Percentiles rank a stretch among this genome's conserved stretches.
These are phyloP conservation scores for Curvularia eragrostidis DNA, from an alignment of 2,329 filamentous ascomycete genomes.

Conservation along the genomic window DNA sequence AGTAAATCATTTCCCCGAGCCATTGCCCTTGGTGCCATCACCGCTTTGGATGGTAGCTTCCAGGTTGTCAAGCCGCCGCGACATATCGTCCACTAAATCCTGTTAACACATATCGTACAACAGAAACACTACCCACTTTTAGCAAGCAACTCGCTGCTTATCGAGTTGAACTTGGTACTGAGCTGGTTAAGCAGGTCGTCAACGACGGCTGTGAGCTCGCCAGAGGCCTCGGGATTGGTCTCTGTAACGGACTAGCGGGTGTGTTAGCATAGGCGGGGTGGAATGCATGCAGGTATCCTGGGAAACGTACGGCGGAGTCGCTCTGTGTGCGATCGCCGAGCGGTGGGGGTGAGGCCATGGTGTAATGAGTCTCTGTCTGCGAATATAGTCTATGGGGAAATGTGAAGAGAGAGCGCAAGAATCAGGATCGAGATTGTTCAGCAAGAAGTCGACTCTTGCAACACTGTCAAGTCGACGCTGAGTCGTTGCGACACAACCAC, in stretches of 20 bases:
- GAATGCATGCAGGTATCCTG: constrained; percentile 2
- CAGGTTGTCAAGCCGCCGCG: constrained; percentile 80
- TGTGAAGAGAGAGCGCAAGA: not conserved
- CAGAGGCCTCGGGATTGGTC: constrained; percentile 41
- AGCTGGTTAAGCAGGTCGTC: constrained; percentile 87
- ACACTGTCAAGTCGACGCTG: not conserved
- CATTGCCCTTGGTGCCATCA: constrained; percentile 47
- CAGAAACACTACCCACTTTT: constrained; percentile 69
- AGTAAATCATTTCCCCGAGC: constrained; percentile 30
- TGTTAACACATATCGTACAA: not conserved
- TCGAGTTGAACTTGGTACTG: constrained; percentile 81
- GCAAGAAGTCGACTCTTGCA: not conserved
- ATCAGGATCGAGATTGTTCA: not conserved
- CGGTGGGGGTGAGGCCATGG: constrained; percentile 33
- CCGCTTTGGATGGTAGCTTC: constrained; percentile 73
- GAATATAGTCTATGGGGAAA: not conserved
- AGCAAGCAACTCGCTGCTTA: constrained; percentile 85
- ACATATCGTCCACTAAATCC: constrained; percentile 88
- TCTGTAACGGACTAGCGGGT: constrained; percentile 25
- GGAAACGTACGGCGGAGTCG: constrained; percentile 28
- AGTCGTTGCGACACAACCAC: not conserved
- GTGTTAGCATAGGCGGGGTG: constrained; percentile 1
- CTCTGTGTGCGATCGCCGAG: constrained; percentile 31
- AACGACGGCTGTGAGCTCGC: constrained; percentile 77
- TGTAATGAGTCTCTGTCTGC: not conserved